Evolutionary conservation across 257 asterid species (phyloP), one percentile per base, ranked within the genome.

Genomic region (Prunella vulgaris): DNA sequence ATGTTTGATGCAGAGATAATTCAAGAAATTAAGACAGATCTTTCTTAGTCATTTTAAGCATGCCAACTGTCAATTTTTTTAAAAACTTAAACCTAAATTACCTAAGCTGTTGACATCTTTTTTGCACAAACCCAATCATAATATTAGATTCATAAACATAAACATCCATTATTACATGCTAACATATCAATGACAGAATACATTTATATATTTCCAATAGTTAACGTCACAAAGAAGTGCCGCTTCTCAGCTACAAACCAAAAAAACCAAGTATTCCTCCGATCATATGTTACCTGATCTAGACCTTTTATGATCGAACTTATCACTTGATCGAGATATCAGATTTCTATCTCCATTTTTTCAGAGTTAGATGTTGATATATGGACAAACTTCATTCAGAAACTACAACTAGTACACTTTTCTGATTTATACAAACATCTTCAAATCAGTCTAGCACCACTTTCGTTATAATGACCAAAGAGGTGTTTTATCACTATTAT

Each of bases 161-260:
- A 48, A 46, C 46, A n/a, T n/a, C 46, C 2, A 17, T 25, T 17
- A 14, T 6, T 61, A 12, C 22, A 52, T 13, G 32, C 64, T 7
- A 67, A 57, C 58, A 37, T 54, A n/a, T 13, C 57, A 54, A 52
- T 51, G 62, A 22, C 37, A 67, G 72, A 67, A 51, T 18, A 27
- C 18, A 24, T 7, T 46, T 4, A 13, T 60, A 60, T 30, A 24
- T 60, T 21, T 8, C 20, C 68, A 27, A 46, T 9, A 54, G 64
- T 60, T 37, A 48, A 24, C 22, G 33, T 51, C 58, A 52, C 18
- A 37, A 68, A 30, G 61, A 66, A 10, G 37, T 48, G 72, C 35
- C 20, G 10, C n/a, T 51, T 42, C 53, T 60, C 61, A 61, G 24
- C 35, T 49, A 61, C 9, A 20, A 49, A 60, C 24, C 54, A 22